A percentile compares a stretch with the other conserved stretches of the same genome.
phyloP scores from a whole-genome alignment of 1,284 basidiomycete species.

The Athelia sp. region DNA sequence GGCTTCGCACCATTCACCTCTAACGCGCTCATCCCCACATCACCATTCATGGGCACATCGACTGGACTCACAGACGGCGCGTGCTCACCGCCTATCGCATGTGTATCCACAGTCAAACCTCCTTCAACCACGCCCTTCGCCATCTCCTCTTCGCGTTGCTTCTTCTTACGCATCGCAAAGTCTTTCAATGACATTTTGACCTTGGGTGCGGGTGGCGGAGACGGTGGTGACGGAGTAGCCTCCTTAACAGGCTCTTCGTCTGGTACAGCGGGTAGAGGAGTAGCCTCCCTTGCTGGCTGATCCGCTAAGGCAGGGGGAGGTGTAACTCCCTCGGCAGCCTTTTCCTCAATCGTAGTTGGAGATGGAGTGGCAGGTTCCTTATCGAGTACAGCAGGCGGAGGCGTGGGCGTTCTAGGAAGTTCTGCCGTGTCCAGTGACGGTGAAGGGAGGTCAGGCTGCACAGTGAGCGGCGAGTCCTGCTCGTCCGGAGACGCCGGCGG shows the following conservation, averaged over 20 bases:
- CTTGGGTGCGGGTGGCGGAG: slow-evolving; percentile 27
- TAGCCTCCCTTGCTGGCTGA: background rate
- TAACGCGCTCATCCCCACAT: background rate
- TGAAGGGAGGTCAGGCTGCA: background rate
- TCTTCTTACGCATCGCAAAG: slow-evolving; percentile 42
- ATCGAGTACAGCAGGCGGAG: too few species aligned
- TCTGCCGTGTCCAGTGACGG: too few species aligned
- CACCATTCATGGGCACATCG: background rate
- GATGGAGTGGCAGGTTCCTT: too few species aligned
- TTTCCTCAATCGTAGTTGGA: too few species aligned
- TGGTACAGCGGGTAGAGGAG: too few species aligned
- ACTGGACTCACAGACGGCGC: background rate
- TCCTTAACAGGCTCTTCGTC: too few species aligned
- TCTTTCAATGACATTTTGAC: slow-evolving; percentile 47
- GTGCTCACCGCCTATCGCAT: background rate
- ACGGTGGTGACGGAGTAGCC: slow-evolving; percentile 11
- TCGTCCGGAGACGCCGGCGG: background rate
- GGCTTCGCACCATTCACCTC: too few species aligned
- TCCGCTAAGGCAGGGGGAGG: too few species aligned
- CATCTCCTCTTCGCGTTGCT: slow-evolving; percentile 34
- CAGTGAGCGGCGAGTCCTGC: background rate
- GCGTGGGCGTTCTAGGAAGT: too few species aligned
- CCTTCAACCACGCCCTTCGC: slow-evolving; percentile 15
- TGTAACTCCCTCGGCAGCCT: background rate
- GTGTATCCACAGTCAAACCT: slow-evolving; percentile 3